A percentile compares a stretch with the other conserved stretches of the same genome.
phyloP scores from a whole-genome alignment of 306 rosid species.

The Sicyos edulis region DNA sequence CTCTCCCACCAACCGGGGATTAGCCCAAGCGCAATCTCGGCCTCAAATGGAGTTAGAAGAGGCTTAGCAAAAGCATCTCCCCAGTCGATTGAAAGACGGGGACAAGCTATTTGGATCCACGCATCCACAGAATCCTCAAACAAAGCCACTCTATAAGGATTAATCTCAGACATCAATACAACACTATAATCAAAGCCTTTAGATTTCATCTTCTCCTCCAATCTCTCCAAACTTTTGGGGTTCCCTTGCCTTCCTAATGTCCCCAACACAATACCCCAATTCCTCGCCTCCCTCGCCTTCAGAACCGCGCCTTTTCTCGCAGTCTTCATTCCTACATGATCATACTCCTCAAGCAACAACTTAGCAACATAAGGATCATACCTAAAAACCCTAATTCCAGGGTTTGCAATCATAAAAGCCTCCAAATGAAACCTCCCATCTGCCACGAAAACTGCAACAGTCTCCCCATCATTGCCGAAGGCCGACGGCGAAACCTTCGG shows the following conservation, averaged over 20 bases:
- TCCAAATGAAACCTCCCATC: slow-evolving; percentile 93
- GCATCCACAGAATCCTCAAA: slow-evolving; percentile 82
- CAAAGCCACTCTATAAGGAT: slow-evolving; percentile 56
- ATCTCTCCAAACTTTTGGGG: slow-evolving; percentile 68
- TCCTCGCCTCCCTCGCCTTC: slow-evolving; percentile 50
- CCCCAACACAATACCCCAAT: slow-evolving; percentile 82
- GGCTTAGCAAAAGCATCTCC: slow-evolving; percentile 88
- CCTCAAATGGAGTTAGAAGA: slow-evolving; percentile 78
- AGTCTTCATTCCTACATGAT: slow-evolving; percentile 75
- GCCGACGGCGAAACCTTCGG: slow-evolving; percentile 44
- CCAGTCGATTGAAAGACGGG: slow-evolving; percentile 90
- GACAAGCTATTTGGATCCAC: slow-evolving; percentile 97
- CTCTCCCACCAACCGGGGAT: slow-evolving; percentile 96
- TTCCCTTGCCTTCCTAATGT: slow-evolving; percentile 97
- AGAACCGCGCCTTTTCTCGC: slow-evolving; percentile 53
- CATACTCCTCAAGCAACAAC: slow-evolving; percentile 77
- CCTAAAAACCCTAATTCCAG: slow-evolving; percentile 60
- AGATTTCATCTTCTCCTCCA: slow-evolving; percentile 65
- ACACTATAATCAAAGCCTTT: slow-evolving; percentile 59
- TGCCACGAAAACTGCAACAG: slow-evolving; percentile 63
- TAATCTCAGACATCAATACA: slow-evolving; percentile 79
- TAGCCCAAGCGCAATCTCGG: slow-evolving; percentile 72
- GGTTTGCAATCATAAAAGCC: slow-evolving; percentile 93
- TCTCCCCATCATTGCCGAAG: slow-evolving; percentile 30
- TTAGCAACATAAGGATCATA: slow-evolving; percentile 81